Percentiles rank a stretch among this genome's conserved stretches.
These are phyloP conservation scores for Thalassiosira delicatula DNA, from an alignment of 352 stramenopile genomes.

Conservation along the genomic window DNA sequence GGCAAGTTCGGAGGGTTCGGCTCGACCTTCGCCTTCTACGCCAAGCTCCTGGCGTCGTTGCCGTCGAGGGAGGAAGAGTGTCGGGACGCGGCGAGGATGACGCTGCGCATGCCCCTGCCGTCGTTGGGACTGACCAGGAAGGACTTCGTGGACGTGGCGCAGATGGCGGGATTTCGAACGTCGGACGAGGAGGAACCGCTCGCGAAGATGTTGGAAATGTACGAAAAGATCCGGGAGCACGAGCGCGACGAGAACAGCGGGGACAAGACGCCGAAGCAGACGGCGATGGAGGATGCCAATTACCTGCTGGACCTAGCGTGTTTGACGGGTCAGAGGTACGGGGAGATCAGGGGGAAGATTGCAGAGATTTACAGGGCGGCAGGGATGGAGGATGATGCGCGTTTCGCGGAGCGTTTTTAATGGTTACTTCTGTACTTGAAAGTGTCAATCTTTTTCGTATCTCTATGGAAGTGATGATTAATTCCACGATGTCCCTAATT, in stretches of 20 bases:
- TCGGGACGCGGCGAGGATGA: conserved; percentile 78
- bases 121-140: conserved; percentile 65
- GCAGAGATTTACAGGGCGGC: conserved; percentile 70
- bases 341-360: conserved; percentile 64
- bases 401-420: conserved; percentile 45
- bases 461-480: too few relatives aligned
- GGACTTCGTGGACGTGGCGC: conserved; percentile 68
- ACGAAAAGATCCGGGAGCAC: conserved; percentile 79
- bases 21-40: conserved; percentile 81
- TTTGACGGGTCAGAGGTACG: conserved; percentile 68
- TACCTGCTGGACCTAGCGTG: conserved; percentile 75
- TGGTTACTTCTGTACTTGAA: too few relatives aligned
- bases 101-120: conserved; percentile 74
- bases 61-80: conserved; percentile 70
- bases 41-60: conserved; percentile 66
- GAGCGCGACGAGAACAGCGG: conserved; percentile 64
- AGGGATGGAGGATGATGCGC: conserved; percentile 62
- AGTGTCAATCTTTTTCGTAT: too few relatives aligned
- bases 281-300: conserved; percentile 76
- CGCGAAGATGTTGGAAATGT: conserved; percentile 75
- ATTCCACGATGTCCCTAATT: too few relatives aligned
- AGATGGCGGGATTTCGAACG: conserved; percentile 62
- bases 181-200: conserved; percentile 56
- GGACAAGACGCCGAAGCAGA: conserved; percentile 74
- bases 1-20: conserved; percentile 79